phyloP scores from a whole-genome alignment of 495 filamentous ascomycete genomes.

The Hypoxylon crocopeplum region DNA sequence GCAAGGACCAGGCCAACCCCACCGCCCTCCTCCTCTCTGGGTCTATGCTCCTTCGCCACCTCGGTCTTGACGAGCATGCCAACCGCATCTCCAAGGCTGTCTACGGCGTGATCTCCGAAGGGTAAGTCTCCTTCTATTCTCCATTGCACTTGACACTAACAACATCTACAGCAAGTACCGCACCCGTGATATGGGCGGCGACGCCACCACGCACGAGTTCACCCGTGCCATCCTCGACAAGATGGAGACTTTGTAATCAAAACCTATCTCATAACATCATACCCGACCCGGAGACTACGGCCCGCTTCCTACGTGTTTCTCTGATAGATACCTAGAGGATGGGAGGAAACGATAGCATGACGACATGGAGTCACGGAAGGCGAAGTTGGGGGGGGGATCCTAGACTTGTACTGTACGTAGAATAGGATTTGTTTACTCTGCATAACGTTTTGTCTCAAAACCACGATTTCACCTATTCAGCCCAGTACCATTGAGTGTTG shows the following conservation, averaged over 20 bases:
- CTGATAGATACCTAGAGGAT: slow-evolving; percentile 35
- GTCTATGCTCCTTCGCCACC: slow-evolving; percentile 93
- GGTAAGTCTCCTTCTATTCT: slow-evolving; percentile 63
- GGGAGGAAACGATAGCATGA: slow-evolving; percentile 31
- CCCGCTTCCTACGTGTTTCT: slow-evolving; percentile 26
- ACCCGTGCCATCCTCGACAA: slow-evolving; percentile 89
- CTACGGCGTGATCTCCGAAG: slow-evolving; percentile 93
- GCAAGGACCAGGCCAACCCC: slow-evolving; percentile 98
- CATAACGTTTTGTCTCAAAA: slow-evolving; percentile 18
- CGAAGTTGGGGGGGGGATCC: slow-evolving; percentile 24
- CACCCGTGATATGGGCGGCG: slow-evolving; percentile 94
- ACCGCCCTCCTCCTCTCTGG: slow-evolving; percentile 93
- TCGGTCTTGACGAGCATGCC: slow-evolving; percentile 95
- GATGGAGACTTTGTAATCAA: slow-evolving; percentile 71
- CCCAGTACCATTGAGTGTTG: neutral
- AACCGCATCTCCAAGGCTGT: slow-evolving; percentile 98
- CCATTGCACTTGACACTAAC: slow-evolving; percentile 38
- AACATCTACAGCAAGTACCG: slow-evolving; percentile 68
- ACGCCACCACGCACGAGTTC: slow-evolving; percentile 89
- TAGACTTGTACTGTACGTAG: slow-evolving; percentile 35
- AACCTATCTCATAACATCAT: slow-evolving; percentile 2
- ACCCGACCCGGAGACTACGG: slow-evolving; percentile 24
- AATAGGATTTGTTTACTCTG: slow-evolving; percentile 26
- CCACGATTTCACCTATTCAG: neutral
- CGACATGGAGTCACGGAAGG: slow-evolving; percentile 34